Evolutionary conservation across 768 basidiomycete species (phyloP).

Genomic region (Termitomyces eurrhizus): DNA sequence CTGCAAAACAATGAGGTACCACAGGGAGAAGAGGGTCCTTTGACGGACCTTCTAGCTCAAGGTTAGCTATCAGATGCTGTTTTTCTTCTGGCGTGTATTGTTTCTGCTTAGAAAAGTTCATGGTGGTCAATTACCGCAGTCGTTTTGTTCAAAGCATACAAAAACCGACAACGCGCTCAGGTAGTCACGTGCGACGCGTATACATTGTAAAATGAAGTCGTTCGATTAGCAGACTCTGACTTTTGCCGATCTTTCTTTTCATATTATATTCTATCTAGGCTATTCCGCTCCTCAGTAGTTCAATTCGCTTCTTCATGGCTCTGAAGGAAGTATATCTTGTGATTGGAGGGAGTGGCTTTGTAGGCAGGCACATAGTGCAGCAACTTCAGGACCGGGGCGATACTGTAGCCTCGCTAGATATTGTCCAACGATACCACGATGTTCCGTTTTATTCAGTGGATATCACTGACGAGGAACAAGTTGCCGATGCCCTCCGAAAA

Average conservation of each 20-base stretch:
- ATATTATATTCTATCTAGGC: conserved; percentile 3
- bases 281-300: background rate
- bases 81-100: conserved; percentile 65
- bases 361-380: conserved; percentile 89
- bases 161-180: conserved; percentile 19
- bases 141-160: conserved; percentile 6
- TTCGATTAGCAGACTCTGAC: conserved; percentile 14
- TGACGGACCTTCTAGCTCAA: conserved; percentile 71
- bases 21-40: background rate
- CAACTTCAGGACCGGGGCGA: conserved; percentile 76
- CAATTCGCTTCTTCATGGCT: conserved; percentile 9
- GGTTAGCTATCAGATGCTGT: conserved; percentile 67
- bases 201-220: conserved; percentile 19
- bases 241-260: background rate
- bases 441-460: conserved; percentile 88
- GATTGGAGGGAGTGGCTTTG: conserved; percentile 91
- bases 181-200: conserved; percentile 39
- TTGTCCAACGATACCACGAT: conserved; percentile 87
- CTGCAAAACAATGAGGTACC: too few relatives aligned
- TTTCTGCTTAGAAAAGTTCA: conserved; percentile 28
- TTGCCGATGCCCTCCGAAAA: conserved; percentile 71
- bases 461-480: conserved; percentile 72
- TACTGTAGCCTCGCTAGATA: conserved; percentile 82
- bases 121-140: conserved; percentile 13
- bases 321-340: conserved; percentile 76